Percentiles rank a stretch among this genome's conserved stretches.
phyloP scores from a whole-genome alignment of 768 basidiomycete species.

The Tricholoma sp. region DNA sequence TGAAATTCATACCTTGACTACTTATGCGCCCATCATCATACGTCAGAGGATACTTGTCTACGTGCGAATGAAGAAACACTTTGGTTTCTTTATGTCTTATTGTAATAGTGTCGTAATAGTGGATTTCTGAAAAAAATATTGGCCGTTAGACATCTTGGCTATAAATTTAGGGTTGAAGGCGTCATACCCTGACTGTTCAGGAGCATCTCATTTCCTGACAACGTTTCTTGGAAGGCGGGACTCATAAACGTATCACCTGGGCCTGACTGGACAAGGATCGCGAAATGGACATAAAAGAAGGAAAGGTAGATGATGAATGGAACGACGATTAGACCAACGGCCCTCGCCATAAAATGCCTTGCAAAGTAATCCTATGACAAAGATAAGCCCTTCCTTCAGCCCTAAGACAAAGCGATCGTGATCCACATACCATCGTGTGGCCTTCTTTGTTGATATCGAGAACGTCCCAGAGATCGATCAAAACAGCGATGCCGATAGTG shows the following conservation, averaged over 20 bases:
- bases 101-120: conserved; percentile 85
- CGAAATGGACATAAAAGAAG: conserved; percentile 95
- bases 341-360: conserved; percentile 84
- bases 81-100: conserved; percentile 92
- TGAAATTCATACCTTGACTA: conserved; percentile 62
- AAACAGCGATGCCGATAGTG: conserved; percentile 85
- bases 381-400: no score
- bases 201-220: conserved; percentile 87
- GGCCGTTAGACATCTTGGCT: conserved; percentile 1
- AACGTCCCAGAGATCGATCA: conserved; percentile 93
- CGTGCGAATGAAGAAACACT: conserved; percentile 89
- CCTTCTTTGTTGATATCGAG: conserved; percentile 82
- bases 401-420: background rate
- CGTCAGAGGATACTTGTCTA: conserved; percentile 84
- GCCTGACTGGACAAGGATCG: conserved; percentile 82
- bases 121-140: conserved; percentile 67
- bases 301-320: conserved; percentile 89
- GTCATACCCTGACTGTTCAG: conserved; percentile 83
- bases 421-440: conserved; percentile 60
- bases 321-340: conserved; percentile 78
- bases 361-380: conserved; percentile 75
- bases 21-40: conserved; percentile 96
- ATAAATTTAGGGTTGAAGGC: background rate
- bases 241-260: conserved; percentile 97
- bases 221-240: conserved; percentile 95